Base-by-base conservation (phyloP, 352 stramenopile species). In the Globisporangium cystogenes region DNA sequence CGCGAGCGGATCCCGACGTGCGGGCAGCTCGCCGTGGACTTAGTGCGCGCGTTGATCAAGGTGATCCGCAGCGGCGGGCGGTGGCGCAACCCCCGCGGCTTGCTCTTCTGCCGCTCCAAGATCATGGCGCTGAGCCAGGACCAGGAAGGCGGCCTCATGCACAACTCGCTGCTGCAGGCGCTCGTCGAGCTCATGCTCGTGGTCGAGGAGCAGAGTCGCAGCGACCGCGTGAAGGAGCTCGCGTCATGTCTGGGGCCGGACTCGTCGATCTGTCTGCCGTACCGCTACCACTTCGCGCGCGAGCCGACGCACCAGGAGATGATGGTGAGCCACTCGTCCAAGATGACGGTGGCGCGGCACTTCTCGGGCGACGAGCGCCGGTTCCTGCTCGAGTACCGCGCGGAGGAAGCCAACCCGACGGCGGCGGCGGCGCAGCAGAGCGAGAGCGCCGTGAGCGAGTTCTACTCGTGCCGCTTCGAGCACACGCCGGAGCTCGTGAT, bases 111-210 rank as follows among this genome's bases (percentile, higher is more conserved):
- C 50, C 81, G 85, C 20, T 93, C 82, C 2, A 93, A 90, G 65
- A 91, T 95, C 41, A 92, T 91, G 68, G 67, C 66, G 24, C 62
- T 95, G 1, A 81, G 82, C 48, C 82, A 92, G 68, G 82, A 95
- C 12, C 79, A 93, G 51, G 82, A 94, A 39, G 72, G 73, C 12
- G 76, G 79, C 14, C 65, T 93, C 18, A 93, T 88, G 72, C 50
- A 88, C 10, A 86, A 81, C 31, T 65, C 79, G 14, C 57, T 95
- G 7, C 55, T 93, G 4, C 85, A 95, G 42, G 85, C 77, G 3
- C 74, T 95, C 39, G 70, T 93, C 1, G 85, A 95, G 45, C 70
- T 95, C 4, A 83, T 95, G 72, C 56, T 95, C 4, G 74, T 85
- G 10, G 83, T 93, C 2, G 80, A 95, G 20, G 78, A 89, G 40